phyloP scores from a whole-genome alignment of 345 rosid genomes.

The Citrus trifoliata region DNA sequence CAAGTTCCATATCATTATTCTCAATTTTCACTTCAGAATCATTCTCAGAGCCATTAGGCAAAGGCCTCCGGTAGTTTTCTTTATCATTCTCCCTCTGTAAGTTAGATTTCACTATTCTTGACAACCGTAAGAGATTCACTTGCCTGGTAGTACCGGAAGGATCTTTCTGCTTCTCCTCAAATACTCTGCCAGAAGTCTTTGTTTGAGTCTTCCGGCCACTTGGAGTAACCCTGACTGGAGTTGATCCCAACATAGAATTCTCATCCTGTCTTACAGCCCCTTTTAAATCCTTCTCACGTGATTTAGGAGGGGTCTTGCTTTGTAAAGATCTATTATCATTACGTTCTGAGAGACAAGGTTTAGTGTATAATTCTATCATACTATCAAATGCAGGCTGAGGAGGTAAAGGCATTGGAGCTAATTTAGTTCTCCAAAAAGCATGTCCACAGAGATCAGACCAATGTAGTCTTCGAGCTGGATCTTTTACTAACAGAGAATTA shows the following conservation, averaged over 20 bases:
- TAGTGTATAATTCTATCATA: constrained; percentile 62
- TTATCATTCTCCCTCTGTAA: constrained; percentile 94
- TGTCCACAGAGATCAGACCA: constrained; percentile 86
- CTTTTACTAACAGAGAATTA: constrained; percentile 85
- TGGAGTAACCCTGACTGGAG: constrained; percentile 63
- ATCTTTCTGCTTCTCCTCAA: constrained; percentile 67
- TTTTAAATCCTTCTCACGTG: constrained; percentile 67
- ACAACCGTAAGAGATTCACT: constrained; percentile 85
- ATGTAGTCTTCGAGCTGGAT: constrained; percentile 88
- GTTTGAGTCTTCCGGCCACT: constrained; percentile 53
- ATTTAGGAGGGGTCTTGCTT: constrained; percentile 75
- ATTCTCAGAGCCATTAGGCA: constrained; percentile 66
- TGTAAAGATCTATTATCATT: constrained; percentile 61
- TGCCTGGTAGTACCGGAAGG: constrained; percentile 54
- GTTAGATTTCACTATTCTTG: constrained; percentile 88
- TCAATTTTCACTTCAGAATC: constrained; percentile 90
- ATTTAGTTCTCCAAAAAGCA: constrained; percentile 81
- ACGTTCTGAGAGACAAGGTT: constrained; percentile 76
- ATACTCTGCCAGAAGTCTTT: constrained; percentile 51
- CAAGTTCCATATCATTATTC: constrained; percentile 97
- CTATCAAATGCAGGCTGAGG: constrained; percentile 82
- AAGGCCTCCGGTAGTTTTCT: constrained; percentile 90
- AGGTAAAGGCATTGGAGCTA: constrained; percentile 56
- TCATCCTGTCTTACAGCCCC: constrained; percentile 59
- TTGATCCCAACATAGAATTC: constrained; percentile 48